phyloP scores from a whole-genome alignment of 345 rosid species.

The Arabis hirsuta region DNA sequence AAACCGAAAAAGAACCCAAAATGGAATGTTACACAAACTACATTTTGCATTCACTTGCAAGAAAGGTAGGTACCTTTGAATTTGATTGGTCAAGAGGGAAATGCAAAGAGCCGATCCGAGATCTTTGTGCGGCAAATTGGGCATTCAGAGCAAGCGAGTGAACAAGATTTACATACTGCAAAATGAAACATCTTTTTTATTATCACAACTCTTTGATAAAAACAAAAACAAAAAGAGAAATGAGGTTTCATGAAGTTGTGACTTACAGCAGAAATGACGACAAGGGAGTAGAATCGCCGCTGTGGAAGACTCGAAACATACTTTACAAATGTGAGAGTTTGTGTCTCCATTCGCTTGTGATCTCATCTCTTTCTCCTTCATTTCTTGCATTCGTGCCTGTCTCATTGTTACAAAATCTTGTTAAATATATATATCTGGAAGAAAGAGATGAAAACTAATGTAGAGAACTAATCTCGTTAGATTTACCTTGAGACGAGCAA shows the following conservation, averaged over 20 bases:
- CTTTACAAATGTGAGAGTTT: slow-evolving; percentile 95
- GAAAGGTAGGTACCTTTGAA: slow-evolving; percentile 22
- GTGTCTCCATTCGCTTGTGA: slow-evolving; percentile 72
- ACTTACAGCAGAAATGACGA: slow-evolving; percentile 98
- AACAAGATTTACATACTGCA: slow-evolving; percentile 98
- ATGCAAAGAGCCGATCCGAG: slow-evolving; percentile 91
- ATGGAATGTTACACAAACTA: slow-evolving; percentile 17
- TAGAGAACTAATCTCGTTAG: neutral
- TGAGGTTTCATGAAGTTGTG: neutral
- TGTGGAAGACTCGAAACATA: slow-evolving; percentile 92
- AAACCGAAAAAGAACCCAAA: slow-evolving; percentile 8
- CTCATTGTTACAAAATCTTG: slow-evolving; percentile 25
- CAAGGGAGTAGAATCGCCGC: slow-evolving; percentile 99
- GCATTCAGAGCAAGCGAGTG: slow-evolving; percentile 97
- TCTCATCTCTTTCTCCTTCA: slow-evolving; percentile 93
- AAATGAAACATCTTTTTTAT: neutral
- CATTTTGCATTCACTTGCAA: slow-evolving; percentile 3
- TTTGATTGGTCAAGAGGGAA: slow-evolving; percentile 62
- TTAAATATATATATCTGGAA: neutral
- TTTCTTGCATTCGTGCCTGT: slow-evolving; percentile 97
- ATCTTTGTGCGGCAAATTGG: slow-evolving; percentile 98
- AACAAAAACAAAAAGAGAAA: neutral
- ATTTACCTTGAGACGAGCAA: slow-evolving; percentile 82
- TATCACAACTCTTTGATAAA: neutral
- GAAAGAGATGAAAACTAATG: neutral